A percentile compares a stretch with the other conserved stretches of the same genome.
These are phyloP conservation scores for Boeremia lycopersici DNA, from an alignment of 2,329 filamentous ascomycete genomes.

Conservation along the genomic window DNA sequence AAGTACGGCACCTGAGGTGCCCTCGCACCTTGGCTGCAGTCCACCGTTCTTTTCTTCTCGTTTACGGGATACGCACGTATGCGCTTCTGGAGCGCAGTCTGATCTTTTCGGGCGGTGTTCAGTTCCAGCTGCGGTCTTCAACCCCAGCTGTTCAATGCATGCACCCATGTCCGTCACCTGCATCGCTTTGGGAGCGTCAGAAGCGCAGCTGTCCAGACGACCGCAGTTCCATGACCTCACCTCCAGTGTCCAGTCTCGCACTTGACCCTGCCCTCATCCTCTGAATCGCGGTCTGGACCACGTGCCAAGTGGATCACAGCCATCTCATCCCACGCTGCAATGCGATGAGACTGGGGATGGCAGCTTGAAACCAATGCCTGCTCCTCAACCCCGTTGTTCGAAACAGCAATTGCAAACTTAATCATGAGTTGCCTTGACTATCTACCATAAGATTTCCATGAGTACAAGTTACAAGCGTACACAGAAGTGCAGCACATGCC, in stretches of 20 bases:
- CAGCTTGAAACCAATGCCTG: neutral
- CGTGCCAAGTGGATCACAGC: constrained; percentile 10
- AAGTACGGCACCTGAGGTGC: constrained; percentile 14
- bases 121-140: neutral
- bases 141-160: neutral
- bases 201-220: constrained; percentile 7
- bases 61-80: constrained; percentile 7
- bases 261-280: constrained; percentile 4
- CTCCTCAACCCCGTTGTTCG: neutral
- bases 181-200: constrained; percentile 1
- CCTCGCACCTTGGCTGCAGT: constrained; percentile 5
- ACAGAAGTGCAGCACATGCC: constrained; percentile 9
- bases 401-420: neutral
- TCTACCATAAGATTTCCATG: neutral
- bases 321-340: constrained; percentile 4
- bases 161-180: neutral
- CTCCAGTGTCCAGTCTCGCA: constrained; percentile 1
- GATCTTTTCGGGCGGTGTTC: too few relatives aligned
- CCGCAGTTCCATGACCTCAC: constrained; percentile 4
- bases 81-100: neutral
- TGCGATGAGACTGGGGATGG: constrained; percentile 1
- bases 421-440: neutral
- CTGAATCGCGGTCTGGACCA: constrained; percentile 5
- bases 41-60: too few relatives aligned
- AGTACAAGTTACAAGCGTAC: constrained; percentile 6